Base-by-base conservation (phyloP, 1,284 basidiomycete genomes). In the Boletellus sp. region DNA sequence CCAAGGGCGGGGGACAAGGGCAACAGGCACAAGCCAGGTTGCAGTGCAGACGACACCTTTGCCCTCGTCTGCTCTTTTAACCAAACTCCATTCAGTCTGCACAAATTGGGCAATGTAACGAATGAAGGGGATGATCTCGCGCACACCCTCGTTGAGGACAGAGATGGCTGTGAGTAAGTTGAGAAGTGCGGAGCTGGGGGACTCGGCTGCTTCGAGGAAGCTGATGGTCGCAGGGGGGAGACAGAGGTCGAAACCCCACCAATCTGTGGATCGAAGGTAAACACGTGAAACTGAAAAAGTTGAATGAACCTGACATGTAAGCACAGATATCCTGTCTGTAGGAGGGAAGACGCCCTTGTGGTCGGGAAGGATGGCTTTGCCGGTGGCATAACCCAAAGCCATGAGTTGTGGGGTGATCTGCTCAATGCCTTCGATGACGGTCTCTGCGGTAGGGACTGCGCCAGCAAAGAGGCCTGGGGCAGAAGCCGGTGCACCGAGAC, bases 11-110 rank as follows among this genome's bases (percentile, higher is more conserved):
- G 86, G 82, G 38, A 85, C 77, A 64, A 90, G 70, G 7, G 87
- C 87, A 41, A 81, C 79, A 19, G 87, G 87, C 74, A 90, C 79
- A 44, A 89, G 76, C 85, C 88, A 91, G 14, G 89, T 91, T 19
- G 88, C 84, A 39, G 85, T 84, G 61, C 88, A 91, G 27, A 91
- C 81, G 17, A 91, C 87, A 22, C 89, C 89, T 57, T 78, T 66
- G 1, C 88, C 87, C 40, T 73, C 56, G 57, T 91, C 75, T 55
- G 84, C 77, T 22, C 58, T 68, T 60, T 79, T 74, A 61, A 91
- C 86, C 39, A 73, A 50, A 45, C 66, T 69, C 71, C 81, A 88
- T 60, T 90, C 86, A 34, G 76, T 79, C 53, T 90, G 82, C 53
- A 87, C 71, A 66, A 80, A 89, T 54, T 86, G 83, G 27, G 82